phyloP scores from a whole-genome alignment of 23 red algal species.

The Pyropia yezoensis region DNA sequence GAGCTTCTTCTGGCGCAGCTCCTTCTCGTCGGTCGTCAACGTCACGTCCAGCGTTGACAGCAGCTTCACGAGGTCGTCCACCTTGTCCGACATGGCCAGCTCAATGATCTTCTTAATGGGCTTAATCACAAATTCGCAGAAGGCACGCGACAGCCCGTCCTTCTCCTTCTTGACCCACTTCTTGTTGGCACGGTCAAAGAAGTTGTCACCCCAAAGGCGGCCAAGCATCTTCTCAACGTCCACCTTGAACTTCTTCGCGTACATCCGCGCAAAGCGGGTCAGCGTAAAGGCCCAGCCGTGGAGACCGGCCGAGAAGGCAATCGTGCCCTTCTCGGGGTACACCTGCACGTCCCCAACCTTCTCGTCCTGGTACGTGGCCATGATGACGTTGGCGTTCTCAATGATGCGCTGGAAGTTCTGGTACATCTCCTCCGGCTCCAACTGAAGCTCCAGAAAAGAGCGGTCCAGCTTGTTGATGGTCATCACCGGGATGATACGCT shows the following conservation, averaged over 20 bases:
- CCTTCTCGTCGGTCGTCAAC: slow-evolving; percentile 82
- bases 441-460: slow-evolving; percentile 95
- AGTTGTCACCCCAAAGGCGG: slow-evolving; percentile 95
- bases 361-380: slow-evolving; percentile 94
- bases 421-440: slow-evolving; percentile 99
- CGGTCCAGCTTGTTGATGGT: slow-evolving; percentile 99
- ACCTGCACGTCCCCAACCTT: slow-evolving; percentile 85
- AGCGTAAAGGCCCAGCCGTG: slow-evolving; percentile 99
- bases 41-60: slow-evolving; percentile 52
- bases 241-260: slow-evolving; percentile 92
- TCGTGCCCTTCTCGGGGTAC: slow-evolving; percentile 78
- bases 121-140: slow-evolving; percentile 98
- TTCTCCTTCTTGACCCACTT: slow-evolving; percentile 83
- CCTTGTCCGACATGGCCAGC: slow-evolving; percentile 93
- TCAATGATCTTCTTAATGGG: slow-evolving; percentile 97
- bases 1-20: slow-evolving; percentile 89
- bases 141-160: slow-evolving; percentile 59
- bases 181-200: slow-evolving; percentile 88
- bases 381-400: slow-evolving; percentile 97
- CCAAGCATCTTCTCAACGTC: slow-evolving; percentile 90
- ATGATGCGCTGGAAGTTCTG: slow-evolving; percentile 95
- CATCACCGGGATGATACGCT: slow-evolving; percentile 97
- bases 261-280: slow-evolving; percentile 97
- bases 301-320: slow-evolving; percentile 97
- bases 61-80: slow-evolving; percentile 88